Base-by-base conservation (phyloP, 1,284 basidiomycete genomes). In the Prillingera fragicola region DNA sequence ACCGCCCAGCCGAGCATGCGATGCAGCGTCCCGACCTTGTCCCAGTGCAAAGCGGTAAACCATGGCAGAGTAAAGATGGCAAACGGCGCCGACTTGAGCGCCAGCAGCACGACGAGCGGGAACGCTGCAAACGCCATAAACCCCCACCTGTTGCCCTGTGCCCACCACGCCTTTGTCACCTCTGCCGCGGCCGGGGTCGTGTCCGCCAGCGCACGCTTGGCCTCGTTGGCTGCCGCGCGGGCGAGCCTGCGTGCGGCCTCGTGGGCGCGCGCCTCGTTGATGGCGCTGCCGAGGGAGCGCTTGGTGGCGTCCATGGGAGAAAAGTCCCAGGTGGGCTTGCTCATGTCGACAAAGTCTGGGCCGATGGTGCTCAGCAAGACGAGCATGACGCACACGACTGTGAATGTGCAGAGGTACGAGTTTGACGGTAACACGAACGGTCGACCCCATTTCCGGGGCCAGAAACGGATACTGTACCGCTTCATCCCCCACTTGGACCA, bases 11-110 rank as follows among this genome's bases (percentile, higher is more conserved):
- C 88, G 8, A 78, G 74, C 77, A 82, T 85, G 33, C 80, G 78
- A 70, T 87, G 86, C 8, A 86, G 71, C 64, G 80, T 77, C 4
- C 78, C 74, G 22, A 88, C 78, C 59, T 87, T 85, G 73, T 91
- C 87, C 59, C 85, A 84, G 55, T 82, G 79, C 26, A 87, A 66
- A 37, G 84, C 80, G 17, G 80, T 78, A 49, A 84, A 75, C 53
- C 79, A 79, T 0, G 80, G 78, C 21, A 83, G 74, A 15, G 87
- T 80, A 57, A 89, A 79, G 34, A 89, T 60, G 33, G 85, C 87
- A 59, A 88, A 84, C 0, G 88, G 88, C 10, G 84, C 81, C 4
- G 84, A 77, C 66, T 89, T 90, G 63, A 91, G 77, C 3, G 83
- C 86, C 48, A 89, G 77, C 8, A 87, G 74, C 43, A 90, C 75